phyloP scores from a whole-genome alignment of 2,329 filamentous ascomycete genomes.

The Cephalotrichum gorgonifer region DNA sequence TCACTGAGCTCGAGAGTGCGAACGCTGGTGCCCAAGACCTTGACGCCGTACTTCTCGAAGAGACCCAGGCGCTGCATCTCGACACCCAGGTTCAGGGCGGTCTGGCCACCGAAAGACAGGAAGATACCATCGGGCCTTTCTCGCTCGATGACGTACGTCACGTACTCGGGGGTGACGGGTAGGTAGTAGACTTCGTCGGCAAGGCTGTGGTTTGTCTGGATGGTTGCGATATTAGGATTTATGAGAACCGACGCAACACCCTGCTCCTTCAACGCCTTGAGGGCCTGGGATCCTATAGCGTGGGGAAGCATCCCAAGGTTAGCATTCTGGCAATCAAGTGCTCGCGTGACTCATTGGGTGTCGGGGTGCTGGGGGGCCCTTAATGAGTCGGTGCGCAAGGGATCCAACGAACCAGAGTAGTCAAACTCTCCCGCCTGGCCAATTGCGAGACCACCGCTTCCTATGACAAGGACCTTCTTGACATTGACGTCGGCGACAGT shows the following conservation, averaged over 20 bases:
- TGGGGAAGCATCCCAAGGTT: conserved; percentile 5
- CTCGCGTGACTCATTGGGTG: conserved; percentile 4
- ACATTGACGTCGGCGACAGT: conserved; percentile 73
- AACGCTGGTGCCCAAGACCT: conserved; percentile 90
- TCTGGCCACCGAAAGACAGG: conserved; percentile 94
- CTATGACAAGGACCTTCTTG: conserved; percentile 95
- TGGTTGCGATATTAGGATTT: conserved; percentile 97
- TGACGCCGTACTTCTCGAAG: conserved; percentile 91
- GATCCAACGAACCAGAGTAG: conserved; percentile 70
- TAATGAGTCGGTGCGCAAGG: neutral
- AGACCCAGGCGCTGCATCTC: conserved; percentile 94
- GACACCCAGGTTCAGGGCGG: conserved; percentile 90
- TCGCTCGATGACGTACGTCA: conserved; percentile 92
- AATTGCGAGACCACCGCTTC: conserved; percentile 89
- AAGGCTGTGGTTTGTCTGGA: conserved; percentile 92
- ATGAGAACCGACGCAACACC: conserved; percentile 85
- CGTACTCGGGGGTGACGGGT: conserved; percentile 94
- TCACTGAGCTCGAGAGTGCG: conserved; percentile 79
- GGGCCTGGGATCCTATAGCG: conserved; percentile 72
- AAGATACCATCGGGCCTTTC: conserved; percentile 96
- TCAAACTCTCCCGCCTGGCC: conserved; percentile 97
- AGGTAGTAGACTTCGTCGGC: conserved; percentile 98
- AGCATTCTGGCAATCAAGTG: conserved; percentile 10
- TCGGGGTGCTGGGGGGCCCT: neutral
- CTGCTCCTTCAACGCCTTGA: conserved; percentile 95